phyloP scores from a whole-genome alignment of 2,329 filamentous ascomycete species.

The Stachybotrys chlorohalonatus region DNA sequence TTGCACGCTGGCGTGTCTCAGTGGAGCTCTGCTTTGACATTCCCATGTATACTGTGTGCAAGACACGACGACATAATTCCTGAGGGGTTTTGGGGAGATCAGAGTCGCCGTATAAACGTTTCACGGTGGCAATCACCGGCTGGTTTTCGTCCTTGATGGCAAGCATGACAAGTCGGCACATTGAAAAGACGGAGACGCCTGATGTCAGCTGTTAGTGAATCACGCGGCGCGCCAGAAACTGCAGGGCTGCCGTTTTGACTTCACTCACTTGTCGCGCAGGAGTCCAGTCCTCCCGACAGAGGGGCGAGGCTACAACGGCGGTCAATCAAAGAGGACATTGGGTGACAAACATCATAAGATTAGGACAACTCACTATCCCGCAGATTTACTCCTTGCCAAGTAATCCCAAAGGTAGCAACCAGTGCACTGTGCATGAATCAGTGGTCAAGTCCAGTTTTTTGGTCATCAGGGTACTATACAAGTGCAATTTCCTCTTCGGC shows the following conservation, averaged over 20 bases:
- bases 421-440: slow-evolving; percentile 1
- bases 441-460: slow-evolving; percentile 10
- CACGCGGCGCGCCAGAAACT: slow-evolving; percentile 19
- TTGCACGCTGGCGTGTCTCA: slow-evolving; percentile 60
- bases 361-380: slow-evolving; percentile 27
- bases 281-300: slow-evolving; percentile 12
- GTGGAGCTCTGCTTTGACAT: slow-evolving; percentile 56
- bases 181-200: slow-evolving; percentile 30
- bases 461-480: not conserved
- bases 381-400: slow-evolving; percentile 34
- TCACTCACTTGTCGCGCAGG: slow-evolving; percentile 7
- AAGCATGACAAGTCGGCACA: slow-evolving; percentile 47
- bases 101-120: slow-evolving; percentile 12
- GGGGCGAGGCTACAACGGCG: slow-evolving; percentile 1
- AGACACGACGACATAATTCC: slow-evolving; percentile 39
- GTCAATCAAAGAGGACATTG: not conserved
- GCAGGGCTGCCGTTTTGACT: slow-evolving; percentile 28
- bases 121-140: slow-evolving; percentile 10
- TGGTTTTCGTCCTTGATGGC: slow-evolving; percentile 30
- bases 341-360: not conserved
- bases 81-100: slow-evolving; percentile 42
- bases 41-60: slow-evolving; percentile 44
- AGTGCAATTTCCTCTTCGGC: not conserved
- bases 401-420: slow-evolving; percentile 42
- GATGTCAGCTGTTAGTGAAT: not conserved